phyloP scores from a whole-genome alignment of 228 moss, liverwort and hornwort species.

The Sphagnum fallax region DNA sequence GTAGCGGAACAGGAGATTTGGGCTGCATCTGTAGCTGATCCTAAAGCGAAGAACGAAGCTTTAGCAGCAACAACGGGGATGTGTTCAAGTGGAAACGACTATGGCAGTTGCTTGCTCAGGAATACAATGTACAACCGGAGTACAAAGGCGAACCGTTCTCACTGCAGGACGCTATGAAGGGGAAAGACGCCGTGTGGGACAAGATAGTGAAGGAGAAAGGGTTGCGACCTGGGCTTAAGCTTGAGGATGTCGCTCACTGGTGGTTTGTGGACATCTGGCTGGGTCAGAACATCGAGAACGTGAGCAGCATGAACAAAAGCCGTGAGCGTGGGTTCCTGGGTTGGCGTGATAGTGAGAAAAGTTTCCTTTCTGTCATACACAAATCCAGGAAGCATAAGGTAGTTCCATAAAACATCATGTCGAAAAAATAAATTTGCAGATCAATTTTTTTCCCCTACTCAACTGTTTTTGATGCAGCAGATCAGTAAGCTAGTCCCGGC shows the following conservation, averaged over 20 bases:
- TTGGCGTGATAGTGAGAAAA: slow-evolving; percentile 38
- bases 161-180: slow-evolving; percentile 23
- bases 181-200: slow-evolving; percentile 16
- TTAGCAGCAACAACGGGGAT: slow-evolving; percentile 22
- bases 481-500: no score
- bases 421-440: no score
- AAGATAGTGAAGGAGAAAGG: slow-evolving; percentile 16
- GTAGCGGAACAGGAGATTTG: slow-evolving; percentile 48
- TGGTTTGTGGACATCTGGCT: slow-evolving; percentile 42
- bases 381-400: slow-evolving; percentile 46
- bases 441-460: no score
- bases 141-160: slow-evolving; percentile 5
- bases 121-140: slow-evolving; percentile 24
- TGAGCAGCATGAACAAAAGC: slow-evolving; percentile 64
- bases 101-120: slow-evolving; percentile 20
- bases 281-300: slow-evolving; percentile 19
- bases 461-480: no score
- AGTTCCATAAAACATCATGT: slow-evolving; percentile 8
- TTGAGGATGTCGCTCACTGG: slow-evolving; percentile 37
- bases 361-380: slow-evolving; percentile 33
- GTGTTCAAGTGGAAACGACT: slow-evolving; percentile 38
- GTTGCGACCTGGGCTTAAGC: slow-evolving; percentile 9
- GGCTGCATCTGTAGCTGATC: slow-evolving; percentile 21
- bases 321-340: slow-evolving; percentile 32
- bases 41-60: slow-evolving; percentile 32